Percentiles rank a stretch among this genome's conserved stretches.
These are phyloP conservation scores for Wickerhamomyces bisporus DNA, from an alignment of 805 yeast species.

Conservation along the genomic window DNA sequence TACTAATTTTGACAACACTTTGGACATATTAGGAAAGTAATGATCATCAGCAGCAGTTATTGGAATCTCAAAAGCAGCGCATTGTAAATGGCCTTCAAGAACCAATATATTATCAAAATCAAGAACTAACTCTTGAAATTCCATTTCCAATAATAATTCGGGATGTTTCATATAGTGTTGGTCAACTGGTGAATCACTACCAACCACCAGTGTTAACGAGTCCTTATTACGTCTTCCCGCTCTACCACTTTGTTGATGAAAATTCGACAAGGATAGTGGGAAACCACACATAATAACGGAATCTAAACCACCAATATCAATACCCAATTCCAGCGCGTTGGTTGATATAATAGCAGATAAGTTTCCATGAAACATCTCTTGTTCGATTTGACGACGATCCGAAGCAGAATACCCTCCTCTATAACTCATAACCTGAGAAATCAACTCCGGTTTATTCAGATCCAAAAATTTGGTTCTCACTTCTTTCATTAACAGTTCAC, in stretches of 20 bases:
- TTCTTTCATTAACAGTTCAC: conserved; percentile 85
- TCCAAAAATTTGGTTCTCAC: conserved; percentile 52
- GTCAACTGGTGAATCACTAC: conserved; percentile 79
- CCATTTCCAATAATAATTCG: conserved; percentile 45
- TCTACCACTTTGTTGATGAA: conserved; percentile 95
- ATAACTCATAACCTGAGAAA: conserved; percentile 79
- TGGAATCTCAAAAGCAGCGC: conserved; percentile 89
- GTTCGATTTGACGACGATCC: conserved; percentile 84
- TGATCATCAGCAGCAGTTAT: conserved; percentile 48
- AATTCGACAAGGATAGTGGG: conserved; percentile 79
- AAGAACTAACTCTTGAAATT: conserved; percentile 53
- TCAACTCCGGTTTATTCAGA: conserved; percentile 38
- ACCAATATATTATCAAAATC: conserved; percentile 59
- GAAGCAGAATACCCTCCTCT: conserved; percentile 90
- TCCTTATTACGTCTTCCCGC: conserved; percentile 90
- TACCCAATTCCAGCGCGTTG: conserved; percentile 91
- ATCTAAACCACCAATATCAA: conserved; percentile 90
- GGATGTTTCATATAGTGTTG: conserved; percentile 76
- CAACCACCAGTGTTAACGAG: conserved; percentile 79
- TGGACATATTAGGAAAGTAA: conserved; percentile 43
- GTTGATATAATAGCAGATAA: conserved; percentile 88
- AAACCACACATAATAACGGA: conserved; percentile 92
- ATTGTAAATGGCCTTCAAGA: conserved; percentile 80
- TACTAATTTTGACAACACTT: conserved; percentile 30
- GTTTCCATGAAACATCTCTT: conserved; percentile 84